Conservation (phyloP, 75 land plant species). For the Isoetes taiwanensis region DNA sequence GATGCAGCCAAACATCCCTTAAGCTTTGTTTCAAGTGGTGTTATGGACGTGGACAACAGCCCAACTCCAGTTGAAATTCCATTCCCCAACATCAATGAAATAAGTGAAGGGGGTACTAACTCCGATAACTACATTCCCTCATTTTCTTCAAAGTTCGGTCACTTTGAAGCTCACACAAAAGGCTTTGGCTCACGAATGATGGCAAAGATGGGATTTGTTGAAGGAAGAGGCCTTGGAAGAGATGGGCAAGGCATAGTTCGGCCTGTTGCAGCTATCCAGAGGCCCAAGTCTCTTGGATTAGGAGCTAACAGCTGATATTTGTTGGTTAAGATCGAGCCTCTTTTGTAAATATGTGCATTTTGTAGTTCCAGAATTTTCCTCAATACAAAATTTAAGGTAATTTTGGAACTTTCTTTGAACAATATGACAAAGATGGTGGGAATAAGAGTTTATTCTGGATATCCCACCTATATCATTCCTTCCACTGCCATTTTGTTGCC, state of each 20-base stretch:
- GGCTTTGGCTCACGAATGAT: constrained; percentile 93
- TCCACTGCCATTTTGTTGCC: no score
- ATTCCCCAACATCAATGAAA: not conserved
- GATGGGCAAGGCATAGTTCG: constrained; percentile 63
- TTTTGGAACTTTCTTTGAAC: no score
- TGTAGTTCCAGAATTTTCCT: no score
- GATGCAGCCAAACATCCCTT: constrained; percentile 56
- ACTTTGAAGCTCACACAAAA: constrained; percentile 83
- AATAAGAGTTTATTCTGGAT: no score
- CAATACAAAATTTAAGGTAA: no score
- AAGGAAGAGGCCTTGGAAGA: constrained; percentile 74
- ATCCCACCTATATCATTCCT: no score
- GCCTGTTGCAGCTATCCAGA: constrained; percentile 51
- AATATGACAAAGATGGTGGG: no score
- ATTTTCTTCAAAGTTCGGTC: constrained; percentile 16
- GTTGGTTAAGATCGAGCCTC: no score
- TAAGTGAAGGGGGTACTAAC: constrained; percentile 7
- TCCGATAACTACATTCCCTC: not conserved
- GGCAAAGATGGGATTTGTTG: constrained; percentile 84
- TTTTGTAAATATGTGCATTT: no score
- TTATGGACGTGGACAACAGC: constrained; percentile 22
- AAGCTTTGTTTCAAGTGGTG: constrained; percentile 72
- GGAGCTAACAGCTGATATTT: constrained; percentile 38
- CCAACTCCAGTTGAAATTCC: not conserved
- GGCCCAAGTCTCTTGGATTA: constrained; percentile 63